Base-by-base conservation (phyloP, 2,329 filamentous ascomycete genomes). In the Colletotrichum sp. region DNA sequence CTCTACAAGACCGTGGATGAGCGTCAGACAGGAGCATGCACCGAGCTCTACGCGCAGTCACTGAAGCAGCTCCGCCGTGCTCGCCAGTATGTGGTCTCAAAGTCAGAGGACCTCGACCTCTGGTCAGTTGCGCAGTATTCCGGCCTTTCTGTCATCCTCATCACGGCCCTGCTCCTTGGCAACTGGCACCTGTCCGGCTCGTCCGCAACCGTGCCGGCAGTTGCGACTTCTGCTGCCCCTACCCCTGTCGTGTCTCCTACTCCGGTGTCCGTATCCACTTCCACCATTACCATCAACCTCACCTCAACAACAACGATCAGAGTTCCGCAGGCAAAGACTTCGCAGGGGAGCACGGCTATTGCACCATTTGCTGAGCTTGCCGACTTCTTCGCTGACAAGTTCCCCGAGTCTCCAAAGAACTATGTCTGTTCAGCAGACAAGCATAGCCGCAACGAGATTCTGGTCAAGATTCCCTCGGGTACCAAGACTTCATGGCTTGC, bases 401-500 rank as follows among this genome's bases (percentile, higher is more conserved):
- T 81, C 6, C 60, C 78, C 18, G 79, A 83, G 34, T 76, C 80
- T 30, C 82, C 82, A 74, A 82, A 81, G 66, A 81, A 79, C 77
- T 78, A 81, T 7, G 78, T 86, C n/a, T 91, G 89, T 81, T 86
- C 86, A 3, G 88, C 86, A 14, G 84, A 88, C 71, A 79, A 87
- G 16, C 80, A 86, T 74, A 86, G 88, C 72, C 84, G 85, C 70
- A 87, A 88, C 71, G 87, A 90, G 75, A 88, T 93, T 34, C 81
- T 92, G 67, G 86, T 93, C 67, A 88, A 86, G 67, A 88, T 93
- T 14, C 88, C 90, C 4, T 83, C 85, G 64, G 84, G 81, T 61
- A 89, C 85, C 79, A 92, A 89, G 81, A 86, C 86, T 60, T 84
- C 84, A 30, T 93, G 91, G 90, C 85, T 92, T 61, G 85, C 87